Conservation (phyloP, 192 early-diverging fungal genomes). For the Ambispora gerdemannii region DNA sequence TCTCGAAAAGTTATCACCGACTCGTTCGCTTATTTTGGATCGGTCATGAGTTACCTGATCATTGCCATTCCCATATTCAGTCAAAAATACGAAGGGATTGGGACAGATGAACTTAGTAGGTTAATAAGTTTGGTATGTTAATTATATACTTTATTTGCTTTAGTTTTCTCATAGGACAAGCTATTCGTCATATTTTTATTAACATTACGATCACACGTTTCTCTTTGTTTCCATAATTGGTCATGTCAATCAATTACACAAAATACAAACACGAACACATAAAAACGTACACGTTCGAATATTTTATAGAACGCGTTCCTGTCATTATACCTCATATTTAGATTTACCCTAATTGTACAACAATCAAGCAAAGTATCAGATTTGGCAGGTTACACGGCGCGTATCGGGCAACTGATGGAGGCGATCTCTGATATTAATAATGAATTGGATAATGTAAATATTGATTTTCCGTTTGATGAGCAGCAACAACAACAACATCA, state of each 20-base stretch:
- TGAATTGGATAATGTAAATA: slow-evolving; percentile 48
- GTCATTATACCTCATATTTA: slow-evolving; percentile 80
- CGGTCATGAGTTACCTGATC: slow-evolving; percentile 76
- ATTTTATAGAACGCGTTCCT: slow-evolving; percentile 65
- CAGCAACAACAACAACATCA: slow-evolving; percentile 28
- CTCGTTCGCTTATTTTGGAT: slow-evolving; percentile 71
- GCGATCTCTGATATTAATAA: slow-evolving; percentile 54
- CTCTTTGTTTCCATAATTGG: no score
- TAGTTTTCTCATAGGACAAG: no score
- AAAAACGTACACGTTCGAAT: no score
- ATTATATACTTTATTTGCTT: background rate
- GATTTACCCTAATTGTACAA: slow-evolving; percentile 69
- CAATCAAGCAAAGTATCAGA: slow-evolving; percentile 68
- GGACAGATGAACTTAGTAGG: slow-evolving; percentile 65
- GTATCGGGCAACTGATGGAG: slow-evolving; percentile 79
- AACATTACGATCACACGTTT: no score
- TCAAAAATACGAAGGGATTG: slow-evolving; percentile 71
- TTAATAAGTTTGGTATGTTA: slow-evolving; percentile 64
- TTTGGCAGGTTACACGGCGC: slow-evolving; percentile 77
- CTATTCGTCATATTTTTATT: no score
- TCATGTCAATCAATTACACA: no score
- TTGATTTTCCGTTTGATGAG: slow-evolving; percentile 44
- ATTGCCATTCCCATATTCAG: slow-evolving; percentile 79
- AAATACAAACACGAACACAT: no score
- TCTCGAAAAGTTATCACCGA: slow-evolving; percentile 49